A percentile compares a stretch with the other conserved stretches of the same genome.
Evolutionary conservation across 1,139 yeast species (phyloP).

Genomic region (Saccharomyces pastorianus): DNA sequence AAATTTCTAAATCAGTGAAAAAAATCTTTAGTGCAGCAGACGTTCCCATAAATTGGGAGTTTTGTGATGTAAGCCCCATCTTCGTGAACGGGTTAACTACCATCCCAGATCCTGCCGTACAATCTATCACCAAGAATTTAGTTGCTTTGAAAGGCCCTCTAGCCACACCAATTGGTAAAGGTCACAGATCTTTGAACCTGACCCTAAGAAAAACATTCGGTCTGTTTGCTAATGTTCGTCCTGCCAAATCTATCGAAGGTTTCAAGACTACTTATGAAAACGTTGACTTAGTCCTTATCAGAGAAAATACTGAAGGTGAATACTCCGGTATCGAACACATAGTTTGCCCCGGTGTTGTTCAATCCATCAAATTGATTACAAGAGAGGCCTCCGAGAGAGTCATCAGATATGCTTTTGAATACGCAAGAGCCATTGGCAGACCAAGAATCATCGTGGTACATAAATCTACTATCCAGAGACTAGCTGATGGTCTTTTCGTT

Average conservation of each 20-base stretch:
- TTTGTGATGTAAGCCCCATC: slow-evolving; percentile 91
- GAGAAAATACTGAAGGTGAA: slow-evolving; percentile 99
- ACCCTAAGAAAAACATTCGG: slow-evolving; percentile 95
- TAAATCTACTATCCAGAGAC: slow-evolving; percentile 97
- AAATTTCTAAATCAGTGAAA: slow-evolving; percentile 89
- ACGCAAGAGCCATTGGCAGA: slow-evolving; percentile 83
- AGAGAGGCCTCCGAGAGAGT: slow-evolving; percentile 94
- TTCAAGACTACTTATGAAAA: slow-evolving; percentile 90
- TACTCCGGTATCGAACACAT: slow-evolving; percentile 98
- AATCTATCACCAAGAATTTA: slow-evolving; percentile 82
- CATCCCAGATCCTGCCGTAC: slow-evolving; percentile 86
- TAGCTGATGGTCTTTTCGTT: slow-evolving; percentile 94
- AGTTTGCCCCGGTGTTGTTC: slow-evolving; percentile 96
- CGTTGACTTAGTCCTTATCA: slow-evolving; percentile 90
- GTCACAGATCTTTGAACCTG: slow-evolving; percentile 94
- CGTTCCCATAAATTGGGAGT: slow-evolving; percentile 95
- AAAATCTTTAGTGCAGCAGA: slow-evolving; percentile 85
- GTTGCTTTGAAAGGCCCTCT: slow-evolving; percentile 96
- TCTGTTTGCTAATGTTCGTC: slow-evolving; percentile 94
- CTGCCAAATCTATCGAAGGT: slow-evolving; percentile 89
- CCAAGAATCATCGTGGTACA: slow-evolving; percentile 90
- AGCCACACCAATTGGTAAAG: slow-evolving; percentile 98
- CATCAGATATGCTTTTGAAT: slow-evolving; percentile 92
- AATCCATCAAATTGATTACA: slow-evolving; percentile 94
- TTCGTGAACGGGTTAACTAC: slow-evolving; percentile 90